phyloP scores from a whole-genome alignment of 768 basidiomycete genomes.

The Cyclocybe cylindracea region DNA sequence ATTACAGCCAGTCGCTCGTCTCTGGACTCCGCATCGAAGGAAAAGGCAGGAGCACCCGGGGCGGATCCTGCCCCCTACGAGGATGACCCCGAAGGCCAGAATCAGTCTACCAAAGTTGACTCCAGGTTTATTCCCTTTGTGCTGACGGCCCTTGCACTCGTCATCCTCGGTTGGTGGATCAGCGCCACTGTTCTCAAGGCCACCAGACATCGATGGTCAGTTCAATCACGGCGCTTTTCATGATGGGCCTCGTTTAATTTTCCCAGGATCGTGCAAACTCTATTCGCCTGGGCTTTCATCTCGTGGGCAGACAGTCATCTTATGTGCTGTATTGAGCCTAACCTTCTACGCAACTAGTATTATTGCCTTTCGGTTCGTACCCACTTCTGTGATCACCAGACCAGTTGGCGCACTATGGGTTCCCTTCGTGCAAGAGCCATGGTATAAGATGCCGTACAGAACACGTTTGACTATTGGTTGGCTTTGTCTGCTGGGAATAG shows the following conservation, averaged over 20 bases:
- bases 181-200: slow-evolving; percentile 65
- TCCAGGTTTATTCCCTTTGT: slow-evolving; percentile 41
- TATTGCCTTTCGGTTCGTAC: slow-evolving; percentile 85
- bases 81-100: not conserved
- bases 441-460: slow-evolving; percentile 53
- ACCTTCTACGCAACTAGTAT: slow-evolving; percentile 45
- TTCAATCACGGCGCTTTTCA: slow-evolving; percentile 2
- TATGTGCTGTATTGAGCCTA: not conserved
- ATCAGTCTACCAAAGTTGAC: not conserved
- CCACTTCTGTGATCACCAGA: slow-evolving; percentile 64
- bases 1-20: slow-evolving; percentile 43
- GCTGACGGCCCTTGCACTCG: slow-evolving; percentile 50
- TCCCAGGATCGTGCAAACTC: slow-evolving; percentile 73
- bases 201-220: slow-evolving; percentile 77
- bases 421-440: slow-evolving; percentile 66
- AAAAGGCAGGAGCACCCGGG: slow-evolving; percentile 3
- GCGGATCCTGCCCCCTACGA: not conserved
- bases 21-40: slow-evolving; percentile 38
- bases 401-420: slow-evolving; percentile 77
- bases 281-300: slow-evolving; percentile 85
- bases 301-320: slow-evolving; percentile 48
- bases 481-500: slow-evolving; percentile 71
- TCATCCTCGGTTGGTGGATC: slow-evolving; percentile 88
- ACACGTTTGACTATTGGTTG: slow-evolving; percentile 69
- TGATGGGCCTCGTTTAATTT: slow-evolving; percentile 1